Base-by-base conservation (phyloP, 2,329 filamentous ascomycete species). In the Talaromyces verruculosus region DNA sequence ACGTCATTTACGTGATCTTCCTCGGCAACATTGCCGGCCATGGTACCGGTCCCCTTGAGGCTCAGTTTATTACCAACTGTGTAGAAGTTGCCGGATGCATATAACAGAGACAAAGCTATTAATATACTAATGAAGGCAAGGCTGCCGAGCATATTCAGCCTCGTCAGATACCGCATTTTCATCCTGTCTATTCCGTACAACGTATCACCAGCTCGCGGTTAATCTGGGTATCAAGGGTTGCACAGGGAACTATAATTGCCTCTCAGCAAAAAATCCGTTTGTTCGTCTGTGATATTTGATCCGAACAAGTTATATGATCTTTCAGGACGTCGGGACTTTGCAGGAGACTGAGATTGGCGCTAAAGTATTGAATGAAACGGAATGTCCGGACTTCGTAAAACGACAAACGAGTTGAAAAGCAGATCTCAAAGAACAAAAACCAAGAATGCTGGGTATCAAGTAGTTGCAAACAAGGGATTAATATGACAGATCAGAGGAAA, bases 71-170 rank as follows among this genome's bases (percentile, higher is more conserved):
- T 58, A 39, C 37, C 49, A 5, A 77, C 68, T 49, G 68, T 69
- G 62, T 77, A 75, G 67, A 78, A 75, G 57, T 60, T 51, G 41
- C 45, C 61, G n/a, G 60, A 60, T 30, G 61, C 43, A 63, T 66
- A 66, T n/a, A 66, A 25, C 1, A 66, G 51, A 41, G 43, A 59
- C 51, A 66, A 35, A 17, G 43, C 65, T 15, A 66, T 37, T 47
- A 66, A 30, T 10, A 61, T 30, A 19, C 65, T 43, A 13, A 66
- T 43, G 15, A 66, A 63, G 65, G 60, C 65, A 49, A 66, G 53
- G 22, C 60, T 49, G 53, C 41, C 55, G 25, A 66, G 61, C 7
- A 59, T 55, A 22, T 47, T 63, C 28, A 66, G 47, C 30, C 61
- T 63, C 19, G 55, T 63, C 25, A 55, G 41, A 53, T 63, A 66